Evolutionary conservation across 371 early-diverging fungal genomes (phyloP).

Genomic region (Apophysomyces trapeziformis): DNA sequence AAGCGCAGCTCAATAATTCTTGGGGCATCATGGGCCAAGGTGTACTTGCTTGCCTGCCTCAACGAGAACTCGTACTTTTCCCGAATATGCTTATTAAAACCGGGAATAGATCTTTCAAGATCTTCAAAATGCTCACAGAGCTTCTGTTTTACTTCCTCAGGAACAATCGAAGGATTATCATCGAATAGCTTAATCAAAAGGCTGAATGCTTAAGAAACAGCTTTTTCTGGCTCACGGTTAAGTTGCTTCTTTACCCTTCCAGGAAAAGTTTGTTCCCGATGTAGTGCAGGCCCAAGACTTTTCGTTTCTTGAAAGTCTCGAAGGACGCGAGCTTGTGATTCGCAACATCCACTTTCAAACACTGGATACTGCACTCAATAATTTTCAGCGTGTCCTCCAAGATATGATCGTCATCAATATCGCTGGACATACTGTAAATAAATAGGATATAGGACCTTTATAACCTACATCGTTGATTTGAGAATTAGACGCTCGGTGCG

Average conservation of each 20-base stretch:
- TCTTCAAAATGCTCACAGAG: too few relatives aligned
- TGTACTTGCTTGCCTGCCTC: constrained; percentile 21
- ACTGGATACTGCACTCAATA: constrained; percentile 19
- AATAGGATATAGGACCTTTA: neutral
- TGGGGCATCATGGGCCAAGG: constrained; percentile 10
- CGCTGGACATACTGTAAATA: constrained; percentile 10
- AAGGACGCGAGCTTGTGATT: constrained; percentile 6
- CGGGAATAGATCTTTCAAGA: too few relatives aligned
- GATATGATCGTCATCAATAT: constrained; percentile 11
- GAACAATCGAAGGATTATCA: too few relatives aligned
- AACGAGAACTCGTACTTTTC: too few relatives aligned
- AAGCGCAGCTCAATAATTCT: too few relatives aligned
- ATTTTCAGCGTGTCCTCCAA: constrained; percentile 16
- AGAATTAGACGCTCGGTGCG: constrained; percentile 7
- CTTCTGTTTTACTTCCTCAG: too few relatives aligned
- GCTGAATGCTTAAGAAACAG: too few relatives aligned
- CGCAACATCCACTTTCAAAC: constrained; percentile 15
- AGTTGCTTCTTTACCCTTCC: too few relatives aligned
- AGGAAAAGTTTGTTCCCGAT: constrained; percentile 7
- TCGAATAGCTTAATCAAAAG: too few relatives aligned
- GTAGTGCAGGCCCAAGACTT: constrained; percentile 14
- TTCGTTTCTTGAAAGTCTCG: constrained; percentile 8
- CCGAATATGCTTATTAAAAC: too few relatives aligned
- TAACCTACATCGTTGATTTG: constrained; percentile 13
- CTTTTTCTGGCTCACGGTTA: too few relatives aligned